Base-by-base conservation (phyloP, 208 protist species). In the Trypanosoma caninum region DNA sequence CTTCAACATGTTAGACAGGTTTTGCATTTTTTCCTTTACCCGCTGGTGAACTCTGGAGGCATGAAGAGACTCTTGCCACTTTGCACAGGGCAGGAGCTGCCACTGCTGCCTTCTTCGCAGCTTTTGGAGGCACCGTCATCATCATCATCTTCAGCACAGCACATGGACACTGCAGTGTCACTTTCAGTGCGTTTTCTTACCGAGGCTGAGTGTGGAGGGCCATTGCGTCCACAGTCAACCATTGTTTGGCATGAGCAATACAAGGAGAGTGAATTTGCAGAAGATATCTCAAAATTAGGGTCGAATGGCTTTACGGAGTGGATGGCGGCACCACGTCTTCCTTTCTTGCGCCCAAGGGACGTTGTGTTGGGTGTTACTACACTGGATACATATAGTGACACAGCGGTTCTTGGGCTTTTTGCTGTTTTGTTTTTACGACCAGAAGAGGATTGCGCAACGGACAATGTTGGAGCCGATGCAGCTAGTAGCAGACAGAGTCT, bases 1-100 rank as follows among this genome's bases (percentile, higher is more conserved):
- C 77, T 90, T 65, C 75, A 74, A 14, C 53, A 80, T 41, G 81
- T 95, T 41, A 82, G 80, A 11, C 72, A 76, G 54, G 75, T 91
- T 22, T 48, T 95, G 37, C 69, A 74, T 6, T 35, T 72, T 47
- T 69, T 82, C 41, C 63, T 87, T 22, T 38, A 69, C 16, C 72
- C 78, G 3, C 63, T 89, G 44, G 46, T 76, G 10, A 34, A 62
- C 28, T 48, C 60, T 16, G 82, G 73, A 25, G 79, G 77, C 1
- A 80, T 88, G 69, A 55, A 62, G 45, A 57, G 51, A 10, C 56
- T 87, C 31, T 56, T 77, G 25, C 87, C 81, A 23, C 63, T 79
- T 33, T 74, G 66, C 22, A 70, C 72, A 3, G 72, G 76, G 2
- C 46, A 76, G 68, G 57, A 76, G 4, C 28, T 68, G 18, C 53